Base-by-base conservation (phyloP, 2,329 filamentous ascomycete species). In the Hortaea werneckii region DNA sequence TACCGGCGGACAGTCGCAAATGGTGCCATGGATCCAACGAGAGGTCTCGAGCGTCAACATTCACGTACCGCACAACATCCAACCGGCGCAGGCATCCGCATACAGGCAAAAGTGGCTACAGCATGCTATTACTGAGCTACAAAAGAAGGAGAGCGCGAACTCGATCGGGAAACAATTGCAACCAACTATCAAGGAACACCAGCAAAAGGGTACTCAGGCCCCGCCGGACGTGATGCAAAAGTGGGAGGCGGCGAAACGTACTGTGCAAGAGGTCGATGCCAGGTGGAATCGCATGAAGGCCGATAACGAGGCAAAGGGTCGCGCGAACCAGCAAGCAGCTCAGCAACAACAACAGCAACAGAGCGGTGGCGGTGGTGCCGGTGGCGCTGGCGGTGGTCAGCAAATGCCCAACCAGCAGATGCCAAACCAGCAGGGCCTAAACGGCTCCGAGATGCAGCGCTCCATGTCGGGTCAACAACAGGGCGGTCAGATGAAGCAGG, bases 261-360 rank as follows among this genome's bases (percentile, higher is more conserved):
- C 28, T 9, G 35, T 49, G 30, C 34, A 35, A 11, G 46, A 42
- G 29, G 27, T 43, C 20, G 39, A 26, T 11, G 34, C 30, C 27
- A 40, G 41, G 38, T 45, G 43, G 43, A 29, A 20, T 6, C 37
- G 39, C 37, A 41, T 41, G 37, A 41, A 50, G 29, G 41, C 45
- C 10, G 48, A 47, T 6, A 55, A 54, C 37, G 49, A 46, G 29
- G 47, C 43, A 6, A 37, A 49, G 32, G 45, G 48, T 7, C n/a
- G 29, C 5, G 10, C 8, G n/a, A 43, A 46, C 20, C 44, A 26
- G 13, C 37, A 39, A 20, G 37, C 29, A 20, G 26, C 26, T 38
- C 38, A 37, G 38, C 37, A 45, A 41, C 8, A 13, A 12, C 12
- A 10, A 29, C 40, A 32, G 37, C 26, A 50, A 50, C 40, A 20